These are phyloP conservation scores for Geopyxis carbonaria DNA, from an alignment of 495 filamentous ascomycete species.

Conservation along the genomic window DNA sequence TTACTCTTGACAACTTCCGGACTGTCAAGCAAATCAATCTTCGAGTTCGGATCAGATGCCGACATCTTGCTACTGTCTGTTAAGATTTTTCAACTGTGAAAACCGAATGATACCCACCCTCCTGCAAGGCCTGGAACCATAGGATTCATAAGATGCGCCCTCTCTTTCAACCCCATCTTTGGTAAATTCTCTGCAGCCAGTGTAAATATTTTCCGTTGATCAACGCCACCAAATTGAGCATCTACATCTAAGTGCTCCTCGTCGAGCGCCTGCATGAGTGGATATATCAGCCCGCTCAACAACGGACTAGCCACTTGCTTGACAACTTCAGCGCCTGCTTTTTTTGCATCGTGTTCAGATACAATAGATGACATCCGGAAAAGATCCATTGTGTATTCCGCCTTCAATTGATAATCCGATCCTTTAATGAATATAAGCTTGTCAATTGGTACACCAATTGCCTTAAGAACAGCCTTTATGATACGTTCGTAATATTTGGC, in stretches of 20 bases:
- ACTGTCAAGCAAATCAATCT: constrained; percentile 80
- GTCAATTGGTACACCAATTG: constrained; percentile 57
- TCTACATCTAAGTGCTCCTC: constrained; percentile 81
- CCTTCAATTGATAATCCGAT: constrained; percentile 58
- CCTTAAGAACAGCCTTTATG: constrained; percentile 47
- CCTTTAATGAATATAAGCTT: constrained; percentile 74
- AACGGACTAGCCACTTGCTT: constrained; percentile 68
- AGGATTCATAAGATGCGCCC: constrained; percentile 76
- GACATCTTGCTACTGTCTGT: constrained; percentile 26
- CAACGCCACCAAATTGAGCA: constrained; percentile 60
- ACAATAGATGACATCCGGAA: constrained; percentile 43
- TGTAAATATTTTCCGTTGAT: constrained; percentile 83
- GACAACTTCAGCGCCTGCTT: constrained; percentile 80
- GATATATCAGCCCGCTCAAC: constrained; percentile 69
- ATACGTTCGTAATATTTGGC: constrained; percentile 53
- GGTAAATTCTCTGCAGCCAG: constrained; percentile 61
- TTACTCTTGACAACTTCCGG: constrained; percentile 57
- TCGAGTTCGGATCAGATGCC: constrained; percentile 46
- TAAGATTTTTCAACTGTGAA: no score
- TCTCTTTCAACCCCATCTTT: constrained; percentile 49
- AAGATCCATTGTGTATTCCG: constrained; percentile 60
- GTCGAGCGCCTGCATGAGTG: constrained; percentile 75
- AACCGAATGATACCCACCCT: constrained; percentile 32
- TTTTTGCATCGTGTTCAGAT: constrained; percentile 55
- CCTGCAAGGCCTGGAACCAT: constrained; percentile 76